Evolutionary conservation across 108 stramenopile species (phyloP), one percentile per base, ranked within the genome.

Genomic region (Chaetoceros tenuissimus): DNA sequence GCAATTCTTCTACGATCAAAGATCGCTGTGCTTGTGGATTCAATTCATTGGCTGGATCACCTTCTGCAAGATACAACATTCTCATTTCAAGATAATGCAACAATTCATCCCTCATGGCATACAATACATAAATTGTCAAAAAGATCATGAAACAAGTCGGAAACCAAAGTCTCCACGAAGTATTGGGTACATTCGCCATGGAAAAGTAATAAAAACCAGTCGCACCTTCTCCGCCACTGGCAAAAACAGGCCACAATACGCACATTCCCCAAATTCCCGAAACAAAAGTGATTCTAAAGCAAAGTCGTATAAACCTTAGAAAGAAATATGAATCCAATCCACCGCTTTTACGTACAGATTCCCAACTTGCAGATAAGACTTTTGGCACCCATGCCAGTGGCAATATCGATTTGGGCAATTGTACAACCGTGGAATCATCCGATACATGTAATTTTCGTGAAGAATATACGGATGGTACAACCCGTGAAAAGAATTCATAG

Each of bases 1-100:
- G 94, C 26, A 96, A 82, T 47, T 83, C 69, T 64, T 96, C 94
- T 22, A 96, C 68, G 59, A 84, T 80, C 21, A 96, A 48, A 13
- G 86, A 81, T 51, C 86, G 90, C 56, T 79, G 77, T 45, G 91
- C 81, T 48, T 76, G 84, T 2, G 80, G 69, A 56, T 73, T 57
- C 2, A 81, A 82, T 48, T 71, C 69, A 10, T 59, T 70, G n/a
- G n/a, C n/a, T n/a, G n/a, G n/a, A 20, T 65, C 71, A 18, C 85
- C 89, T 46, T 79, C 57, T 17, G 86, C 84, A 21, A 95, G 53
- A 46, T 72, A 84, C 28, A 75, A 68, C 54, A 80, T 61, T 20
- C 82, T 63, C 31, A 73, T 70, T 53, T 78, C 72, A 2, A 74
- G 31, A 58, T 76, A 84, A 62, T 84, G 75, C 59, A 67, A 71